phyloP scores from a whole-genome alignment of 495 filamentous ascomycete species.

The Stereocaulon alpinum region DNA sequence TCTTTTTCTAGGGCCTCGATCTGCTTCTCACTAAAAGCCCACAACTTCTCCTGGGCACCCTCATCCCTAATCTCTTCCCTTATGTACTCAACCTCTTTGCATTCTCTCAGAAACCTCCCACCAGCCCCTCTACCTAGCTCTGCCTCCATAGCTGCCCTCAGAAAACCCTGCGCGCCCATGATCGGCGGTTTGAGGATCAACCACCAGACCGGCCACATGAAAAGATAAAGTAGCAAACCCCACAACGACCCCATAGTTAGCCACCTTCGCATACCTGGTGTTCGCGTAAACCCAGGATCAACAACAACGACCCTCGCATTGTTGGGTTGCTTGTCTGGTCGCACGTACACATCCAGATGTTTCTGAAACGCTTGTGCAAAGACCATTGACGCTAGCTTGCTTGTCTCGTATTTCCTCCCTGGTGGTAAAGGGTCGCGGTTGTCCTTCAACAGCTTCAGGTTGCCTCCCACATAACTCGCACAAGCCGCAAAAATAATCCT shows the following conservation, averaged over 20 bases:
- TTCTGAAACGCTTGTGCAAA: constrained; percentile 85
- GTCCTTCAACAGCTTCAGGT: constrained; percentile 36
- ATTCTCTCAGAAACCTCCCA: constrained; percentile 76
- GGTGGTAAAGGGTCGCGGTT: constrained; percentile 18
- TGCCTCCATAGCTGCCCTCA: constrained; percentile 77
- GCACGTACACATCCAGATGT: constrained; percentile 67
- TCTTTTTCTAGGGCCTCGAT: constrained; percentile 77
- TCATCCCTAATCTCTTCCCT: constrained; percentile 71
- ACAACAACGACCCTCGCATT: constrained; percentile 73
- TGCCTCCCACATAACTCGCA: constrained; percentile 67
- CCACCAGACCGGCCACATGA: constrained; percentile 75
- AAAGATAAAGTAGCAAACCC: constrained; percentile 69
- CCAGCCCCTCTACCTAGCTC: constrained; percentile 49
- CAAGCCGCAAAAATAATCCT: constrained; percentile 81
- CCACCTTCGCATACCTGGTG: constrained; percentile 79
- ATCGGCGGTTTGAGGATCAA: constrained; percentile 72
- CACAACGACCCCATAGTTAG: constrained; percentile 71
- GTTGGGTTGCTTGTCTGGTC: constrained; percentile 71
- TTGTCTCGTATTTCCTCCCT: constrained; percentile 59
- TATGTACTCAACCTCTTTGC: constrained; percentile 58
- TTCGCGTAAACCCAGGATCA: constrained; percentile 75
- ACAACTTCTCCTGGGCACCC: constrained; percentile 66
- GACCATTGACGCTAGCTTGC: constrained; percentile 80
- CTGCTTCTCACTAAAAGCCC: constrained; percentile 78
- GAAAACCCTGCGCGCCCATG: constrained; percentile 76